A percentile compares a stretch with the other conserved stretches of the same genome.
Conservation (phyloP, 768 basidiomycete species). For the Stropharia rugosoannulata region DNA sequence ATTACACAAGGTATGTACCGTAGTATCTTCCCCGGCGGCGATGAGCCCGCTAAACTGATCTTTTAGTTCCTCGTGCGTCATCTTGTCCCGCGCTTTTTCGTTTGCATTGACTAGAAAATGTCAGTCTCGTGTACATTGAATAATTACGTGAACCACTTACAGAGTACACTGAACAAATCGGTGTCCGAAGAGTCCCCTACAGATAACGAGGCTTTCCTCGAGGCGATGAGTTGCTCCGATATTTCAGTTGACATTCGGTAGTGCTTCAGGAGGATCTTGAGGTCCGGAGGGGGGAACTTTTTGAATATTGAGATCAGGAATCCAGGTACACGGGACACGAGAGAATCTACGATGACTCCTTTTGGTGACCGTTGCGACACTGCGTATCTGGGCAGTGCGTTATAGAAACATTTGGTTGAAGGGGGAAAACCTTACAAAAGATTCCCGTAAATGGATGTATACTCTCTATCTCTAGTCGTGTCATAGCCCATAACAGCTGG, state of each 20-base stretch:
- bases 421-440: neutral
- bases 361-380: neutral
- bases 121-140: no score
- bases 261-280: neutral
- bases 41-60: neutral
- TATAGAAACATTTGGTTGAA: neutral
- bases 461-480: neutral
- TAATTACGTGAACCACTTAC: no score
- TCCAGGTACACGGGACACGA: neutral
- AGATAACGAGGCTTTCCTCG: neutral
- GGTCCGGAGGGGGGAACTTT: neutral
- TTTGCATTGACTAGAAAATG: neutral
- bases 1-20: neutral
- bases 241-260: neutral
- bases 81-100: neutral
- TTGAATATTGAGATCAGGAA: neutral
- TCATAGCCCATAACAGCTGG: conserved; percentile 8
- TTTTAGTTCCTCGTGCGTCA: neutral
- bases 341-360: neutral
- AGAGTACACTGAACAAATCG: neutral
- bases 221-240: neutral
- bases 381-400: neutral
- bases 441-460: neutral
- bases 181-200: neutral
- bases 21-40: neutral